Conservation (phyloP, 2,329 filamentous ascomycete species). For the Ophiognomonia clavigignenti-juglandacearum region DNA sequence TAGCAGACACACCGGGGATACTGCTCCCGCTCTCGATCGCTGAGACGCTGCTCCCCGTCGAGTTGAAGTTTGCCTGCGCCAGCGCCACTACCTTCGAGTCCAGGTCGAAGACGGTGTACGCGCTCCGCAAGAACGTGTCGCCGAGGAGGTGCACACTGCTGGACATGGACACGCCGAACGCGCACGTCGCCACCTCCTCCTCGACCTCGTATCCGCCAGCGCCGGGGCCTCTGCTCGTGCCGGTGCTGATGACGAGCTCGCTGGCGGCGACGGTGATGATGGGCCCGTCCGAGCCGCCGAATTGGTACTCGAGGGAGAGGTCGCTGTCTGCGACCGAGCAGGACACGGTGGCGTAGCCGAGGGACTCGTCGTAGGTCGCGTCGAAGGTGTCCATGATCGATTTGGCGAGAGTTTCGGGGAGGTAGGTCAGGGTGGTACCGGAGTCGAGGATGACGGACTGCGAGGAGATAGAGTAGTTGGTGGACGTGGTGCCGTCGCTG, state of each 20-base stretch:
- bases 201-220: constrained; percentile 21
- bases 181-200: neutral
- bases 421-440: constrained; percentile 60
- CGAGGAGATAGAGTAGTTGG: constrained; percentile 26
- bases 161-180: constrained; percentile 9
- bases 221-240: constrained; percentile 21
- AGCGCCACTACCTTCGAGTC: constrained; percentile 44
- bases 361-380: constrained; percentile 22
- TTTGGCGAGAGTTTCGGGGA: constrained; percentile 46
- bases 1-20: constrained; percentile 5
- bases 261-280: constrained; percentile 26
- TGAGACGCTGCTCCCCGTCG: constrained; percentile 33
- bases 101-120: constrained; percentile 53
- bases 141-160: constrained; percentile 33
- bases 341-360: constrained; percentile 34
- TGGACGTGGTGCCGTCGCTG: constrained; percentile 28
- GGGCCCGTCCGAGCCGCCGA: constrained; percentile 31
- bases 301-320: constrained; percentile 22
- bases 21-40: constrained; percentile 1
- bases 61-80: constrained; percentile 48
- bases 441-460: constrained; percentile 55
- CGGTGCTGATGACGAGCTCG: constrained; percentile 36
- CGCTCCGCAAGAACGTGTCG: constrained; percentile 42
- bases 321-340: constrained; percentile 35
- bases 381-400: constrained; percentile 32